phyloP scores from a whole-genome alignment of 2,329 filamentous ascomycete genomes.

The Fusarium lyarnte region DNA sequence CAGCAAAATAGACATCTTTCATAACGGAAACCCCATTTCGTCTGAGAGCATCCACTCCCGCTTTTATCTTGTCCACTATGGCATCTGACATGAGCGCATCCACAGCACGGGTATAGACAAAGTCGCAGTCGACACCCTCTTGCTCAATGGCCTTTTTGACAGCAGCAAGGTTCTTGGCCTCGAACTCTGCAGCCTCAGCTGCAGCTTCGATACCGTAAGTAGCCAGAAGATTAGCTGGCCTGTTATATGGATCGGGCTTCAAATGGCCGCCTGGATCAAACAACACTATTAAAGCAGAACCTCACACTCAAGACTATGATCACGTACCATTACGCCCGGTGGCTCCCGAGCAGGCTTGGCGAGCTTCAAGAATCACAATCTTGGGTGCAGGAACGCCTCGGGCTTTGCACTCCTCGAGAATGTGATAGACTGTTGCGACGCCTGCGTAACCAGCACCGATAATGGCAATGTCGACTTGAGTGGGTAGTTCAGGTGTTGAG shows the following conservation, averaged over 20 bases:
- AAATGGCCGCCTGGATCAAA: background rate
- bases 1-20: background rate
- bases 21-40: background rate
- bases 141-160: background rate
- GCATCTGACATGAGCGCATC: background rate
- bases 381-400: background rate
- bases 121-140: background rate
- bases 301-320: fast-evolving
- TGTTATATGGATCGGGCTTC: background rate
- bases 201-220: background rate
- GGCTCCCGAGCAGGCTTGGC: background rate
- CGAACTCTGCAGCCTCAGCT: background rate
- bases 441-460: background rate
- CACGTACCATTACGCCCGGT: background rate
- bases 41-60: background rate
- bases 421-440: background rate
- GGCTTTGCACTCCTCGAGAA: background rate
- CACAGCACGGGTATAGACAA: background rate
- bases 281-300: background rate
- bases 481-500: background rate
- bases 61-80: background rate
- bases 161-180: background rate
- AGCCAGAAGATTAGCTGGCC: background rate
- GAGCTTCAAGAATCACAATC: conserved; percentile 5
- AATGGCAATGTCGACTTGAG: background rate